These are phyloP conservation scores for Nakataea oryzae DNA, from an alignment of 2,329 filamentous ascomycete genomes.

Conservation along the genomic window DNA sequence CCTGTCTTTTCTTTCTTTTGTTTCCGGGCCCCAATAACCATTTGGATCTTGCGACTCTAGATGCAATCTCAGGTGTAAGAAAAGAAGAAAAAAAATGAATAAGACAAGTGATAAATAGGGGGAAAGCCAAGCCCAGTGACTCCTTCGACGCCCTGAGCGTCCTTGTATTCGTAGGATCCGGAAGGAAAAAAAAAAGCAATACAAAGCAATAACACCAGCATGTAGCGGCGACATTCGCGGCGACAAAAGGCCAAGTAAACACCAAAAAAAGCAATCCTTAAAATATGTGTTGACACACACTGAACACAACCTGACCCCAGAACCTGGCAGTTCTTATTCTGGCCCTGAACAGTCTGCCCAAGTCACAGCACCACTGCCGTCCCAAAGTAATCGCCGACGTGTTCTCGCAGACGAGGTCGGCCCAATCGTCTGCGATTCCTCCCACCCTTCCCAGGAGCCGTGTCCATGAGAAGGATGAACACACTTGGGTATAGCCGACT, in stretches of 20 bases:
- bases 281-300: background rate
- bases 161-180: conserved; percentile 4
- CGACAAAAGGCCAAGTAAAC: background rate
- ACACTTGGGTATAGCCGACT: background rate
- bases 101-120: background rate
- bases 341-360: background rate
- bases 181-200: background rate
- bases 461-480: background rate
- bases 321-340: background rate
- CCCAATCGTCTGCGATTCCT: background rate
- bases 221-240: background rate
- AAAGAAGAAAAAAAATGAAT: conserved; percentile 1
- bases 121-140: background rate
- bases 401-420: background rate
- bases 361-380: background rate
- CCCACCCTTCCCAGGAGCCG: background rate
- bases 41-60: background rate
- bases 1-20: too few relatives aligned
- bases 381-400: background rate
- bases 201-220: background rate
- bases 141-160: conserved; percentile 8
- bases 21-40: background rate
- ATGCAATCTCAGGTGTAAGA: background rate
- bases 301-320: background rate
- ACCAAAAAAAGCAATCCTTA: background rate